Conservation (phyloP, 1,284 basidiomycete species). For the Earliella scabrosa region DNA sequence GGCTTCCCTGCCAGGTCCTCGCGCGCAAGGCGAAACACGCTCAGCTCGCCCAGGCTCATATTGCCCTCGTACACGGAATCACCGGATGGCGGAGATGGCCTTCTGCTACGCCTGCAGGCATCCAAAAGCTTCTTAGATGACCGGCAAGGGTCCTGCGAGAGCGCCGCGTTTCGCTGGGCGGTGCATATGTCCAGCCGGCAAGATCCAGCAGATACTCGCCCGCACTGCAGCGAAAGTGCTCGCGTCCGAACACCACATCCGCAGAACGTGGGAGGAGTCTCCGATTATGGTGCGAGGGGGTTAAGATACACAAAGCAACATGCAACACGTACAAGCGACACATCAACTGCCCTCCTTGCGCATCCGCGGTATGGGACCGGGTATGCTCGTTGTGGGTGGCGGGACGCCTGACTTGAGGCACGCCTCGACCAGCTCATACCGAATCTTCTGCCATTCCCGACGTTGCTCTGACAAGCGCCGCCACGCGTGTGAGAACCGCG, state of each 20-base stretch:
- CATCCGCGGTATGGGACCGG: slow-evolving; percentile 9
- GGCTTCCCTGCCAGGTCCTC: not conserved
- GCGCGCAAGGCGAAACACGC: not conserved
- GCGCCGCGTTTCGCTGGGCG: not conserved
- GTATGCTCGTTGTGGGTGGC: slow-evolving; percentile 9
- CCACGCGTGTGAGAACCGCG: not conserved
- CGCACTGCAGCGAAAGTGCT: not conserved
- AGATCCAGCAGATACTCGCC: not conserved
- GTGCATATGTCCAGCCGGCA: not conserved
- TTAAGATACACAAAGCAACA: slow-evolving; percentile 2
- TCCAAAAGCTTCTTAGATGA: too few species aligned
- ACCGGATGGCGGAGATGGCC: not conserved
- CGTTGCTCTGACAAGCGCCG: slow-evolving; percentile 10
- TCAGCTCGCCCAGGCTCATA: not conserved
- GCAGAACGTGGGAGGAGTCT: not conserved
- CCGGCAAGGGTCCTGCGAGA: too few species aligned
- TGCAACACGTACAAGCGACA: not conserved
- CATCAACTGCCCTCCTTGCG: not conserved
- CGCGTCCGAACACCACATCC: not conserved
- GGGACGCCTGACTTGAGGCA: slow-evolving; percentile 19
- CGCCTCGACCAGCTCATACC: slow-evolving; percentile 19
- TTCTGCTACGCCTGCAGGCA: not conserved
- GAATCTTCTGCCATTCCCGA: slow-evolving; percentile 16
- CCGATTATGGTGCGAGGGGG: not conserved
- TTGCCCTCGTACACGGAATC: not conserved